Evolutionary conservation across 257 asterid genomes (phyloP).

Genomic region (Capsicum pubescens): DNA sequence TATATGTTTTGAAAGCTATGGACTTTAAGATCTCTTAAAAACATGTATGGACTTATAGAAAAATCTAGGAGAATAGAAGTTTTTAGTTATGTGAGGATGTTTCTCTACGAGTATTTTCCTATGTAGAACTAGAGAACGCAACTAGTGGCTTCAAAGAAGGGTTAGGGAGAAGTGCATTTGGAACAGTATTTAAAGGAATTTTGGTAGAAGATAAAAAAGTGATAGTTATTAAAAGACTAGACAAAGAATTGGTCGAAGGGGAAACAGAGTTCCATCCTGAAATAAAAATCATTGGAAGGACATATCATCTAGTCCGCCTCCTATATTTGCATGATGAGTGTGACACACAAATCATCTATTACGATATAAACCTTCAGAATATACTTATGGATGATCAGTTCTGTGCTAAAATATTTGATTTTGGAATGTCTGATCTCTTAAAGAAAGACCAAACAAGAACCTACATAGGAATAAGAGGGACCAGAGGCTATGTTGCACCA

Average conservation of each 20-base stretch:
- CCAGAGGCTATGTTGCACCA: too few species aligned
- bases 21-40: too few species aligned
- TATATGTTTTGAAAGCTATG: too few species aligned
- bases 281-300: slow-evolving; percentile 44
- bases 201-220: slow-evolving; percentile 25
- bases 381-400: too few species aligned
- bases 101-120: slow-evolving; percentile 41
- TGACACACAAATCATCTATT: too few species aligned
- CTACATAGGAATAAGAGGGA: neutral
- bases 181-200: slow-evolving; percentile 52
- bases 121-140: slow-evolving; percentile 39
- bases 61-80: too few species aligned
- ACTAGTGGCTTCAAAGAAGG: slow-evolving; percentile 51
- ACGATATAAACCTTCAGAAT: too few species aligned
- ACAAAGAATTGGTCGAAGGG: slow-evolving; percentile 41
- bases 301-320: slow-evolving; percentile 39
- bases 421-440: neutral
- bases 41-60: too few species aligned
- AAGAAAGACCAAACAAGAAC: slow-evolving; percentile 56
- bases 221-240: slow-evolving; percentile 54
- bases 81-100: slow-evolving; percentile 25
- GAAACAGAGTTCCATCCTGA: slow-evolving; percentile 51
- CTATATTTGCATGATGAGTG: too few species aligned
- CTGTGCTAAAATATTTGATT: too few species aligned
- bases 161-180: slow-evolving; percentile 57